These are phyloP conservation scores for Physaria fendleri DNA, from an alignment of 345 rosid species.

Conservation along the genomic window DNA sequence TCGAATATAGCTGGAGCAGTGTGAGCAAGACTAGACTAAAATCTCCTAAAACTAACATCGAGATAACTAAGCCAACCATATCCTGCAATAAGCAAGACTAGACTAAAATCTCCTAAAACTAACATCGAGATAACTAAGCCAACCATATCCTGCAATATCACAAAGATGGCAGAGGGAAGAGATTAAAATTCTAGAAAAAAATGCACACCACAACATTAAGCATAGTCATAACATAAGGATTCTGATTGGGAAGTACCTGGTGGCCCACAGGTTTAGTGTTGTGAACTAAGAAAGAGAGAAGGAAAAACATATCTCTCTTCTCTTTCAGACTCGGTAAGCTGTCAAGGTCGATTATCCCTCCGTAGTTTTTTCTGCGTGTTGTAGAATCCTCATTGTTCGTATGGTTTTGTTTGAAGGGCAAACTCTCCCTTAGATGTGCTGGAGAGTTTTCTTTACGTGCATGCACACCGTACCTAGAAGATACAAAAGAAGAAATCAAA, in stretches of 20 bases:
- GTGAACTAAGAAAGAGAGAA: conserved; percentile 83
- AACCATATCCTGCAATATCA: conserved; percentile 87
- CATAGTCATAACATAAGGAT: background rate
- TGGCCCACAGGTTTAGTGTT: conserved; percentile 99
- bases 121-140: conserved; percentile 95
- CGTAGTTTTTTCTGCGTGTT: conserved; percentile 48
- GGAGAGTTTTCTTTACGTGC: conserved; percentile 33
- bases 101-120: conserved; percentile 97
- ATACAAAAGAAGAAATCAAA: conserved; percentile 28
- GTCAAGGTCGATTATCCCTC: conserved; percentile 64
- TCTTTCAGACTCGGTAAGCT: conserved; percentile 71
- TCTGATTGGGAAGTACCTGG: conserved; percentile 48
- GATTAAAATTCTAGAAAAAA: background rate
- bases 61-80: conserved; percentile 97
- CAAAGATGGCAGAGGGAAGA: background rate
- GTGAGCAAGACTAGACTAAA: conserved; percentile 98
- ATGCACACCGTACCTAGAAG: conserved; percentile 34
- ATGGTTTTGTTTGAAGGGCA: conserved; percentile 38
- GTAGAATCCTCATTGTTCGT: conserved; percentile 40
- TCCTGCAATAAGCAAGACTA: conserved; percentile 92
- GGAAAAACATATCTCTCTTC: conserved; percentile 78
- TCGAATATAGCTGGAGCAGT: conserved; percentile 91
- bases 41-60: conserved; percentile 95
- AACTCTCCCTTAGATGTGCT: conserved; percentile 37
- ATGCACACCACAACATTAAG: background rate